Evolutionary conservation across 805 yeast species (phyloP), one percentile per base, ranked within the genome.

Genomic region (Metschnikowia lochheadii): DNA sequence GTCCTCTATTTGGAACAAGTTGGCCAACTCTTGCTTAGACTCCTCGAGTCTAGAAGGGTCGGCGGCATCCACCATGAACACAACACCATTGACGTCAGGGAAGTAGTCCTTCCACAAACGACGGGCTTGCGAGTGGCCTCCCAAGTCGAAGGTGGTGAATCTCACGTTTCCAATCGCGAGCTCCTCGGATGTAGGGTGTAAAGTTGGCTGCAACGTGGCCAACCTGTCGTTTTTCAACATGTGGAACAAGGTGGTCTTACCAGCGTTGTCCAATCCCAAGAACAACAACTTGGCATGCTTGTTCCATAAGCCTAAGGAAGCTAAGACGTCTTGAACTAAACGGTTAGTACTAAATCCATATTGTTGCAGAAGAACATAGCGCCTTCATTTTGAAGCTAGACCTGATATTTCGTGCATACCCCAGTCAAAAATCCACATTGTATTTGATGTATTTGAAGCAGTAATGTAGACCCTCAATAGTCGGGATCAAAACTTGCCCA

Each of bases 101-200:
- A 94, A 94, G 72, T 94, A 94, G 70, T 94, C 98, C 68, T 91
- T 91, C 99, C 99, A 94, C 66, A 94, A 83, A 75, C 99, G 89
- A 76, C 99, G 91, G 45, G 99, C 98, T 75, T 92, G 97, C 70
- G 82, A 85, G 77, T 94, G 99, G 40, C 99, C 99, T 72, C 99
- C 99, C 61, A 94, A 80, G 70, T 94, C 99, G 63, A 94, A 94
- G 29, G 99, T 94, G 53, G 99, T 94, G 80, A 94, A 94, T 69
- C 92, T 85, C 55, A 92, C 95, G 61, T 87, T 86, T 60, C 98
- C 99, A 63, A 94, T 94, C 55, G 97, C 91, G 63, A 94, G 81
- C 69, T 94, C 99, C 73, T 94, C 99, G 23, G 97, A 89, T 17
- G 99, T 90, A 64, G 99, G 99, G 70, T 94, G 99, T 72, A 91